These are phyloP conservation scores for Trichophyton verrucosum DNA, from an alignment of 2,329 filamentous ascomycete genomes.

Conservation along the genomic window DNA sequence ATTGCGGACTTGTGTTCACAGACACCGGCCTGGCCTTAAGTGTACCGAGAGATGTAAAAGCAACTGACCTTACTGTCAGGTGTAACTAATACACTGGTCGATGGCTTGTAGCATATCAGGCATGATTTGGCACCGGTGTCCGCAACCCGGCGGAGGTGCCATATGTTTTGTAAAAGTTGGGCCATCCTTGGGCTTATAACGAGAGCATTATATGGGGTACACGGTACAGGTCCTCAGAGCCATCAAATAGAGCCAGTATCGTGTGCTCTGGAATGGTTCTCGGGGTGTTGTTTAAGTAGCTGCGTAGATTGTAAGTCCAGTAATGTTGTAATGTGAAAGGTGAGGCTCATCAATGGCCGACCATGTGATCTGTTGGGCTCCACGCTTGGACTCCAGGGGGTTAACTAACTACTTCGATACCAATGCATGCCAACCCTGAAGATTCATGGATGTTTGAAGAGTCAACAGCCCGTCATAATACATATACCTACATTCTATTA, in stretches of 20 bases:
- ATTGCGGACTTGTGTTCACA: neutral
- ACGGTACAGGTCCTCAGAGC: too few relatives aligned
- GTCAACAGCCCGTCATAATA: too few relatives aligned
- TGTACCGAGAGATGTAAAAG: neutral
- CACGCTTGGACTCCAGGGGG: too few relatives aligned
- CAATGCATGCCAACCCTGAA: too few relatives aligned
- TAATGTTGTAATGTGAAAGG: too few relatives aligned
- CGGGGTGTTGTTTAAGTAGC: neutral
- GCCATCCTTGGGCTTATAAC: conserved; percentile 1
- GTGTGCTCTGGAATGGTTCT: too few relatives aligned
- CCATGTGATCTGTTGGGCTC: too few relatives aligned
- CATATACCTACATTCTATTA: too few relatives aligned
- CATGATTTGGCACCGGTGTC: conserved; percentile 74
- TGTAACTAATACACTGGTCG: conserved; percentile 75
- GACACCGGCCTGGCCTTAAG: neutral
- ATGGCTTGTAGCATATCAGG: conserved; percentile 83
- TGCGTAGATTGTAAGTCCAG: neutral
- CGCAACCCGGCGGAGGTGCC: conserved; percentile 74
- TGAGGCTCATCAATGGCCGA: too few relatives aligned
- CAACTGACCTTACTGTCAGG: conserved; percentile 67
- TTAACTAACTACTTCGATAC: too few relatives aligned
- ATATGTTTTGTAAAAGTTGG: conserved; percentile 55
- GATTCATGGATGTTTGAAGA: too few relatives aligned
- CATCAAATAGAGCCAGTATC: neutral
- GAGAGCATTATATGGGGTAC: neutral